Conservation (phyloP, 306 rosid species). For the Purshia tridentata region DNA sequence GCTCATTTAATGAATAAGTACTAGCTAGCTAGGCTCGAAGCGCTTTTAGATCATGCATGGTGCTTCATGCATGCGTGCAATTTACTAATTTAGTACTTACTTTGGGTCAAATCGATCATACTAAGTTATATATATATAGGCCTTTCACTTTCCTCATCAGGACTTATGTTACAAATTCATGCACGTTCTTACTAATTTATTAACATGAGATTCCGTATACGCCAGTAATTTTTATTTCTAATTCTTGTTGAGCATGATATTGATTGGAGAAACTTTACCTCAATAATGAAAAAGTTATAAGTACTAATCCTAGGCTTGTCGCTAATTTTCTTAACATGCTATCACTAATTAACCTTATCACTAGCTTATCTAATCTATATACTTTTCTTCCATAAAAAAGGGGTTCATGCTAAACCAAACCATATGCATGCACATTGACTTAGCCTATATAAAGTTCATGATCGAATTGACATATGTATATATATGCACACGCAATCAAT, state of each 20-base stretch:
- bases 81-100: too few relatives aligned
- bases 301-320: background rate
- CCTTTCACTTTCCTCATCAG: background rate
- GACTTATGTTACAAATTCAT: background rate
- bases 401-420: too few relatives aligned
- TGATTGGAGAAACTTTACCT: conserved; percentile 7
- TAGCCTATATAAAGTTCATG: too few relatives aligned
- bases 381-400: background rate
- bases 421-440: too few relatives aligned
- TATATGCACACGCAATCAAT: too few relatives aligned
- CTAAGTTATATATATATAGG: too few relatives aligned
- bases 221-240: background rate
- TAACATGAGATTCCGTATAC: background rate
- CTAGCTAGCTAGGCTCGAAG: too few relatives aligned
- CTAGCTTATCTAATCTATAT: background rate
- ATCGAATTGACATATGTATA: too few relatives aligned
- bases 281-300: background rate
- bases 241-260: background rate
- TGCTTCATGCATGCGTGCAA: too few relatives aligned
- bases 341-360: background rate
- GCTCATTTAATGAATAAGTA: too few relatives aligned
- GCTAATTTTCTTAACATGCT: background rate
- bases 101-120: too few relatives aligned
- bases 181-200: background rate
- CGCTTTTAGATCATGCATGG: too few relatives aligned